phyloP scores from a whole-genome alignment of 2,329 filamentous ascomycete species.

The Colletotrichum caudatum region DNA sequence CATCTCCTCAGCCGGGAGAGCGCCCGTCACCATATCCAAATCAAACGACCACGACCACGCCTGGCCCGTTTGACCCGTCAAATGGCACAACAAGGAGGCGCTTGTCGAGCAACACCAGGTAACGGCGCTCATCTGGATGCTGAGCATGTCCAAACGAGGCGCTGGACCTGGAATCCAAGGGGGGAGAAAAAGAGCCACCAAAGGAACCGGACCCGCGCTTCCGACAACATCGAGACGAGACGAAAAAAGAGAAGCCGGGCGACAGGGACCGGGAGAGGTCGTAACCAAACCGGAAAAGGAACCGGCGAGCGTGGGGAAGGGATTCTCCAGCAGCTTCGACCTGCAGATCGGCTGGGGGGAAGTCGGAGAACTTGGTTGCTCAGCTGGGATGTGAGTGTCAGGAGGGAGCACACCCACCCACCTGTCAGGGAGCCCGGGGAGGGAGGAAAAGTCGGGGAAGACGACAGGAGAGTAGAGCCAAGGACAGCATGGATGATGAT shows the following conservation, averaged over 20 bases:
- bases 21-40: not conserved
- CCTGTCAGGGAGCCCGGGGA: not conserved
- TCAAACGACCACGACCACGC: not conserved
- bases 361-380: not conserved
- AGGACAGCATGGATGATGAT: not conserved
- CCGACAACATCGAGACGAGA: not conserved
- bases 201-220: not conserved
- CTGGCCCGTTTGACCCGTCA: not conserved
- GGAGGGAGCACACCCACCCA: not conserved
- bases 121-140: not conserved
- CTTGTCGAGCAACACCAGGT: not conserved
- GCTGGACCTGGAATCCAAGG: not conserved
- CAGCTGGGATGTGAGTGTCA: not conserved
- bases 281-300: not conserved
- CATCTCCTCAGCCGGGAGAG: too few species aligned
- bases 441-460: not conserved
- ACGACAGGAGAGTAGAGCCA: not conserved
- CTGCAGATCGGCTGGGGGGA: conserved; percentile 22
- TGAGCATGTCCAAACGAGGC: too few species aligned
- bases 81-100: conserved; percentile 3
- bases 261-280: conserved; percentile 7
- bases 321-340: conserved; percentile 2
- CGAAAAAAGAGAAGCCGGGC: not conserved
- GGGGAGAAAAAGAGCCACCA: not conserved
- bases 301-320: not conserved